These are phyloP conservation scores for Coemansia sp. DNA, from an alignment of 192 early-diverging fungal genomes.

Conservation along the genomic window DNA sequence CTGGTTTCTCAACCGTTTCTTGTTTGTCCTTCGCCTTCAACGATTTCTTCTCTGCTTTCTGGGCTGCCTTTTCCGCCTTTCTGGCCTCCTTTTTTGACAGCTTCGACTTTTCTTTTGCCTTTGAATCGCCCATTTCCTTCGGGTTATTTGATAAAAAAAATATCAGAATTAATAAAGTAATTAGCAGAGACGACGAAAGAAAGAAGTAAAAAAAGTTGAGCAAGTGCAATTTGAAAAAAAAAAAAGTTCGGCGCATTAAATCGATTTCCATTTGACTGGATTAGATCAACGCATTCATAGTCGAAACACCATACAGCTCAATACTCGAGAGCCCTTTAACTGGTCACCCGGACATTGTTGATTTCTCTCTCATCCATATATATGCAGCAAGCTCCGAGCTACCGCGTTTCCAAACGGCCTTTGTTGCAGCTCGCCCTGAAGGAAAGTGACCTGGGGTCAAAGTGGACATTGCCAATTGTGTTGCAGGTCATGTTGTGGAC, in stretches of 20 bases:
- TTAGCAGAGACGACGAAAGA: too few relatives aligned
- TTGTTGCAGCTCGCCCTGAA: constrained; percentile 65
- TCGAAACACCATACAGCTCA: too few relatives aligned
- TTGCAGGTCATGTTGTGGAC: constrained; percentile 63
- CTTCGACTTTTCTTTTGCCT: not conserved
- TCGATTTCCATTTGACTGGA: too few relatives aligned
- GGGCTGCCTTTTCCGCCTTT: constrained; percentile 7
- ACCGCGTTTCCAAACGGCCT: constrained; percentile 83
- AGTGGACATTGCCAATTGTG: constrained; percentile 54
- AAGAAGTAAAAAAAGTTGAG: too few relatives aligned
- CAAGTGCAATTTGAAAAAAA: too few relatives aligned
- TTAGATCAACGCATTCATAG: too few relatives aligned
- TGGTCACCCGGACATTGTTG: constrained; percentile 67
- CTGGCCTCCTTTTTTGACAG: constrained; percentile 2
- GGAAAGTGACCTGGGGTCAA: constrained; percentile 38
- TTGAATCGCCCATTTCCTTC: constrained; percentile 5
- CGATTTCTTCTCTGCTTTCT: constrained; percentile 8
- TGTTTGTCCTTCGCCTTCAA: constrained; percentile 20
- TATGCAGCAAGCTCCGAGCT: constrained; percentile 61
- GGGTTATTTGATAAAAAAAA: not conserved
- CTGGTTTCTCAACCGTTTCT: not conserved
- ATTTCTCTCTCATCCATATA: constrained; percentile 69
- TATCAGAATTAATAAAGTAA: too few relatives aligned
- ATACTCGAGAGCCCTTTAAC: constrained; percentile 75
- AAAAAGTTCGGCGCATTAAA: too few relatives aligned